Evolutionary conservation across 2,329 filamentous ascomycete genomes (phyloP).

Genomic region (Phialemoniopsis sp.): DNA sequence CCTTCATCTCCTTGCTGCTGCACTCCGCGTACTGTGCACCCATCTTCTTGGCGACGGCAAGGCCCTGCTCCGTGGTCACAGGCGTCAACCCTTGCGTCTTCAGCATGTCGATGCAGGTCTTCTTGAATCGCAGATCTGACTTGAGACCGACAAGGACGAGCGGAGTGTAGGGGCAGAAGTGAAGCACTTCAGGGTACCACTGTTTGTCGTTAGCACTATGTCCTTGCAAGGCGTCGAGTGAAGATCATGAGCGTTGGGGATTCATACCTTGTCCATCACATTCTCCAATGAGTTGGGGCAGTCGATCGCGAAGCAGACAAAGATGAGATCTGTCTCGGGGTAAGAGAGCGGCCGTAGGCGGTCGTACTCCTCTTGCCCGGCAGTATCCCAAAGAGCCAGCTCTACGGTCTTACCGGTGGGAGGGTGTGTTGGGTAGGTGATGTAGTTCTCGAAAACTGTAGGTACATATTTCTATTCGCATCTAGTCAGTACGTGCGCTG

Average conservation of each 20-base stretch:
- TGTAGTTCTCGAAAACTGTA: conserved; percentile 99
- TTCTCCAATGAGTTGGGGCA: conserved; percentile 98
- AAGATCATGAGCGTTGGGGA: too few relatives aligned
- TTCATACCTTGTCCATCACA: conserved; percentile 98
- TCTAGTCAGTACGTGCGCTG: neutral
- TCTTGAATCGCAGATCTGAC: conserved; percentile 92
- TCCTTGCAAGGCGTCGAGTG: too few relatives aligned
- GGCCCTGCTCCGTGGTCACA: conserved; percentile 86
- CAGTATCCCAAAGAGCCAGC: conserved; percentile 96
- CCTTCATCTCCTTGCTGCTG: conserved; percentile 94
- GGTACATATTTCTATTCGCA: conserved; percentile 90
- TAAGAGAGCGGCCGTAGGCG: conserved; percentile 92
- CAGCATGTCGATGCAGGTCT: conserved; percentile 96
- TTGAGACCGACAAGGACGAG: conserved; percentile 95
- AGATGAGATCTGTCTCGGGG: conserved; percentile 94
- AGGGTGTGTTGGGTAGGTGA: conserved; percentile 89
- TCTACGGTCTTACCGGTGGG: conserved; percentile 91
- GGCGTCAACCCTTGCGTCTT: conserved; percentile 96
- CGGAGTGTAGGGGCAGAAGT: conserved; percentile 97
- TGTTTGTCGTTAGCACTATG: conserved; percentile 39
- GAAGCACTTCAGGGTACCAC: conserved; percentile 99
- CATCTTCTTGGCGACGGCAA: conserved; percentile 88
- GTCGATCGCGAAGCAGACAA: conserved; percentile 98
- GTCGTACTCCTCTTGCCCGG: conserved; percentile 98
- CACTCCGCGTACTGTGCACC: conserved; percentile 95